These are phyloP conservation scores for Amauroascus verrucosus DNA, from an alignment of 2,329 filamentous ascomycete species.

Conservation along the genomic window DNA sequence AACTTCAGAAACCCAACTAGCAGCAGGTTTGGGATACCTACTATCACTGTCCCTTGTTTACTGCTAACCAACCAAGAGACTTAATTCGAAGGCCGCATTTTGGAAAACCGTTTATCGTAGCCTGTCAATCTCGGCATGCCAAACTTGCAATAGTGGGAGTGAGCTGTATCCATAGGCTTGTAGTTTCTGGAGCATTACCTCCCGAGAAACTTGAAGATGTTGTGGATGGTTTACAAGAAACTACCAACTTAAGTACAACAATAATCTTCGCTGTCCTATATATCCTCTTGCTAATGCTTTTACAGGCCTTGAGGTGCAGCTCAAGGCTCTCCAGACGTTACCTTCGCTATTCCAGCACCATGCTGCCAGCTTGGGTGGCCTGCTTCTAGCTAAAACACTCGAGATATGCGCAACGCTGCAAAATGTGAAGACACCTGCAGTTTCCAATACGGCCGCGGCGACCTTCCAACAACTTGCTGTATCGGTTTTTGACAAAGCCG, in stretches of 20 bases:
- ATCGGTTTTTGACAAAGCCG: conserved; percentile 85
- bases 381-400: conserved; percentile 68
- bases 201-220: conserved; percentile 72
- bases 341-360: conserved; percentile 89
- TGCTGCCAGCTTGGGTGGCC: conserved; percentile 65
- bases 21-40: conserved; percentile 47
- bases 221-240: conserved; percentile 77
- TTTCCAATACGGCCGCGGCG: conserved; percentile 93
- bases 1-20: conserved; percentile 65
- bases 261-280: background rate
- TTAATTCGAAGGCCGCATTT: conserved; percentile 72
- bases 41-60: conserved; percentile 6
- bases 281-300: background rate
- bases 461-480: conserved; percentile 90
- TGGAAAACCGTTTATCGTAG: conserved; percentile 85
- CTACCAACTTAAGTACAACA: conserved; percentile 55
- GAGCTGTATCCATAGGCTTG: conserved; percentile 77
- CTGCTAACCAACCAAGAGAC: conserved; percentile 47
- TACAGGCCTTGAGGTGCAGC: conserved; percentile 69
- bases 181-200: conserved; percentile 70
- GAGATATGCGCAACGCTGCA: conserved; percentile 90
- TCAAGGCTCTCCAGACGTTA: conserved; percentile 88
- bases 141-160: conserved; percentile 84
- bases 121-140: conserved; percentile 78
- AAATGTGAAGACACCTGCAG: conserved; percentile 80